phyloP scores from a whole-genome alignment of 202 grass and related monocot genomes.

The Panicum virgatum region DNA sequence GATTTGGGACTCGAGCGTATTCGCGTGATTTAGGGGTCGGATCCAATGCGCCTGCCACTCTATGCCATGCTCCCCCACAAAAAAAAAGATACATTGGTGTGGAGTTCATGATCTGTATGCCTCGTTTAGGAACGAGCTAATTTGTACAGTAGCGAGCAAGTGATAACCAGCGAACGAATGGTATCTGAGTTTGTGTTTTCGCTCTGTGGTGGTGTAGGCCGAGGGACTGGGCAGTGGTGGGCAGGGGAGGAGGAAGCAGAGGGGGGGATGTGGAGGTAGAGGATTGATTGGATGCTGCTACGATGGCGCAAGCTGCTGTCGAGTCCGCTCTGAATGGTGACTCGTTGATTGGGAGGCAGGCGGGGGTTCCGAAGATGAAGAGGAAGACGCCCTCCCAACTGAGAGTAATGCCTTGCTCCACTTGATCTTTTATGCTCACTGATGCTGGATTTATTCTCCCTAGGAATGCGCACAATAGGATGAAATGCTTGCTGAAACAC shows the following conservation, averaged over 20 bases:
- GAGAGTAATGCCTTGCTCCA: conserved; percentile 44
- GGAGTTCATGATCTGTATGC: background rate
- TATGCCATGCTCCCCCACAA: too few relatives aligned
- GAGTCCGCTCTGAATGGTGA: too few relatives aligned
- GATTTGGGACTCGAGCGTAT: too few relatives aligned
- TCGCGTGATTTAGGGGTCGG: background rate
- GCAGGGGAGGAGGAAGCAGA: background rate
- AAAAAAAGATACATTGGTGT: background rate
- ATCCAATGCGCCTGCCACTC: background rate
- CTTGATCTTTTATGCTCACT: background rate
- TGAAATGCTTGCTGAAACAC: too few relatives aligned
- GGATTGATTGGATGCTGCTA: background rate
- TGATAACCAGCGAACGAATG: too few relatives aligned
- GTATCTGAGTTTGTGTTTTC: background rate
- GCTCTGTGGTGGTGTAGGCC: background rate
- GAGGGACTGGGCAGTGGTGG: background rate
- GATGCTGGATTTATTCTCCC: background rate
- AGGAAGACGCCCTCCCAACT: conserved; percentile 88
- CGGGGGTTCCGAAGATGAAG: conserved; percentile 56
- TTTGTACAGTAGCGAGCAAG: background rate
- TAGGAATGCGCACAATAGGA: background rate
- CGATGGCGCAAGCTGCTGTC: conserved; percentile 57
- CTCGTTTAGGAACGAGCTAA: too few relatives aligned
- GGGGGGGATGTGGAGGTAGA: conserved; percentile 42
- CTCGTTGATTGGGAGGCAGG: too few relatives aligned